A percentile compares a stretch with the other conserved stretches of the same genome.
Conservation (phyloP, 2,329 filamentous ascomycete genomes). For the Aureobasidium musti region DNA sequence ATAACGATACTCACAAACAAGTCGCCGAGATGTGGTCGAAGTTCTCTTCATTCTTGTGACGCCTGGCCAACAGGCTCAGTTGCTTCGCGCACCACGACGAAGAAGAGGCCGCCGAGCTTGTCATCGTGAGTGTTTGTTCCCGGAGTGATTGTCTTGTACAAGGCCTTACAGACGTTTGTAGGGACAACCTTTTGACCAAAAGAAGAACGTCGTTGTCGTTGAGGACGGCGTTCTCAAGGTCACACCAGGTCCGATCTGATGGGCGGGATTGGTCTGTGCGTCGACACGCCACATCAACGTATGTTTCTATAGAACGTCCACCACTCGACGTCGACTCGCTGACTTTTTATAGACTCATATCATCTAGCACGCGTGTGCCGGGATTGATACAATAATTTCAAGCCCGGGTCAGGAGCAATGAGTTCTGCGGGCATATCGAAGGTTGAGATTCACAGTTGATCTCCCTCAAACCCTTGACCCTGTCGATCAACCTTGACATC, state of each 20-base stretch:
- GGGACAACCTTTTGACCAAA: constrained; percentile 8
- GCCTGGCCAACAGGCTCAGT: neutral
- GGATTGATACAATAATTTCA: neutral
- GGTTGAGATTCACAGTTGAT: neutral
- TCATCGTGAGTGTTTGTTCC: neutral
- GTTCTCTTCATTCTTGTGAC: neutral
- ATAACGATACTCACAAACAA: neutral
- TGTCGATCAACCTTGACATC: constrained; percentile 17
- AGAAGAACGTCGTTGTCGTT: constrained; percentile 1
- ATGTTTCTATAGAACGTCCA: neutral
- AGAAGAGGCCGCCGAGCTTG: neutral
- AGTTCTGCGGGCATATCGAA: neutral
- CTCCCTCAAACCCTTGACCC: neutral
- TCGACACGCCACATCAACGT: neutral
- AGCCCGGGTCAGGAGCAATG: neutral
- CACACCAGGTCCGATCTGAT: neutral
- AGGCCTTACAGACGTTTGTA: neutral
- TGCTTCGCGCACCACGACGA: neutral
- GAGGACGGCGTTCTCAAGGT: constrained; percentile 10
- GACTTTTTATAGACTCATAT: neutral
- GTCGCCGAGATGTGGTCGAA: constrained; percentile 3
- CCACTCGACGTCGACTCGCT: neutral
- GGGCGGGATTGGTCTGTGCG: neutral
- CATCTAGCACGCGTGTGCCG: neutral
- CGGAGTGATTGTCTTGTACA: neutral